phyloP scores from a whole-genome alignment of 345 rosid species.

The Noccaea caerulescens region DNA sequence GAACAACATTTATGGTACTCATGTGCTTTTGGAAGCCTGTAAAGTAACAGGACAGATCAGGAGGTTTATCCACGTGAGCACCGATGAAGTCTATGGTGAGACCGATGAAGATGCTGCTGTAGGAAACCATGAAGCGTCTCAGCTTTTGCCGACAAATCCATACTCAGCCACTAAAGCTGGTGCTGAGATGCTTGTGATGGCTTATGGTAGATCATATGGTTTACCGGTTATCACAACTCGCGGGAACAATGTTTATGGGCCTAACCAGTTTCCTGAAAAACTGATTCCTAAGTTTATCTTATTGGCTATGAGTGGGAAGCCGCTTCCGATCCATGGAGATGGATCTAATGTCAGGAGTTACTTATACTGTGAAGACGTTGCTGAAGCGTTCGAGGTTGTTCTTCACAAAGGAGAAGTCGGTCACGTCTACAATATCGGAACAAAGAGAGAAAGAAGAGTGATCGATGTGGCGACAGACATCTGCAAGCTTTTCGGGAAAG shows the following conservation, averaged over 20 bases:
- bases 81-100: constrained; percentile 74
- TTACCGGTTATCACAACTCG: constrained; percentile 63
- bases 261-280: constrained; percentile 68
- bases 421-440: constrained; percentile 66
- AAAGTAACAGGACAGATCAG: constrained; percentile 56
- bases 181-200: constrained; percentile 76
- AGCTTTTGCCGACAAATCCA: constrained; percentile 67
- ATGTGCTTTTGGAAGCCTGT: constrained; percentile 72
- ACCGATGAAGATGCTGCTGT: constrained; percentile 62
- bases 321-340: constrained; percentile 66
- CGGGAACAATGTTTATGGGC: constrained; percentile 72
- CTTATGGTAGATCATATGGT: constrained; percentile 64
- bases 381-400: constrained; percentile 69
- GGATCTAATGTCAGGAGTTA: constrained; percentile 73
- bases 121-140: constrained; percentile 71
- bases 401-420: constrained; percentile 67
- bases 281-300: constrained; percentile 67
- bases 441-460: constrained; percentile 61
- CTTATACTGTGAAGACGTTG: constrained; percentile 63
- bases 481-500: constrained; percentile 53
- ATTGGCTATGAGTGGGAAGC: constrained; percentile 61
- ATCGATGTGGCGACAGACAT: constrained; percentile 64
- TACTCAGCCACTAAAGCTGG: constrained; percentile 74
- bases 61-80: constrained; percentile 75
- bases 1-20: constrained; percentile 69